Evolutionary conservation across 768 basidiomycete species (phyloP).

Genomic region (Myochromella boudieri): DNA sequence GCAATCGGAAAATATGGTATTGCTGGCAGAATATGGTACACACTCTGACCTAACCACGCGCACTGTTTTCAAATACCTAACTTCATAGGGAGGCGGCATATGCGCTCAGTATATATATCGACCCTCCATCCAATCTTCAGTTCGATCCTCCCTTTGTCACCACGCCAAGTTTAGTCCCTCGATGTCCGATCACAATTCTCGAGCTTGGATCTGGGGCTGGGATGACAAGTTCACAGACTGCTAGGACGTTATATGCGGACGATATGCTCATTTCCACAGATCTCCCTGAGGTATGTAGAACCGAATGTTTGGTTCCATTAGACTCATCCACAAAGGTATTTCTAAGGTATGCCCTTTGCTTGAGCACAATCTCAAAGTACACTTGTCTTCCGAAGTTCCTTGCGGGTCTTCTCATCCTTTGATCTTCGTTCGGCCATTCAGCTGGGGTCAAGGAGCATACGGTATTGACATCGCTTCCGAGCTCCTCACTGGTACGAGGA

Average conservation of each 20-base stretch:
- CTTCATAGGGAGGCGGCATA: constrained; percentile 77
- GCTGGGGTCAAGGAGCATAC: constrained; percentile 66
- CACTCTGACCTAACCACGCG: constrained; percentile 18
- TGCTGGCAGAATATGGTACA: constrained; percentile 85
- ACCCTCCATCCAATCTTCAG: constrained; percentile 29
- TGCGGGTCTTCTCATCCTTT: constrained; percentile 10
- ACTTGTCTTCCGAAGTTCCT: background rate
- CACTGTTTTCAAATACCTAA: too few species aligned
- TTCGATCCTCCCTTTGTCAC: constrained; percentile 57
- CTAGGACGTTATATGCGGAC: constrained; percentile 33
- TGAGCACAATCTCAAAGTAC: constrained; percentile 32
- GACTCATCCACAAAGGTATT: background rate
- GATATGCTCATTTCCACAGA: constrained; percentile 67
- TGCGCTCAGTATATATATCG: constrained; percentile 55
- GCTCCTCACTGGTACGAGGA: constrained; percentile 23
- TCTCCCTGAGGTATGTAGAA: constrained; percentile 63
- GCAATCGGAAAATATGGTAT: constrained; percentile 78
- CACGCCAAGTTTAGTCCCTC: constrained; percentile 1
- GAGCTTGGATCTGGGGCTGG: constrained; percentile 85
- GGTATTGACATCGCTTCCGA: constrained; percentile 38
- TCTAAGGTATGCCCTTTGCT: constrained; percentile 49
- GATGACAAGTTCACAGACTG: constrained; percentile 49
- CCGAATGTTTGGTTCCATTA: background rate
- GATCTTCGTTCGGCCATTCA: constrained; percentile 54
- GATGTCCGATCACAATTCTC: constrained; percentile 39